Base-by-base conservation (phyloP, 805 yeast genomes). In the Candida arabinofermentans region DNA sequence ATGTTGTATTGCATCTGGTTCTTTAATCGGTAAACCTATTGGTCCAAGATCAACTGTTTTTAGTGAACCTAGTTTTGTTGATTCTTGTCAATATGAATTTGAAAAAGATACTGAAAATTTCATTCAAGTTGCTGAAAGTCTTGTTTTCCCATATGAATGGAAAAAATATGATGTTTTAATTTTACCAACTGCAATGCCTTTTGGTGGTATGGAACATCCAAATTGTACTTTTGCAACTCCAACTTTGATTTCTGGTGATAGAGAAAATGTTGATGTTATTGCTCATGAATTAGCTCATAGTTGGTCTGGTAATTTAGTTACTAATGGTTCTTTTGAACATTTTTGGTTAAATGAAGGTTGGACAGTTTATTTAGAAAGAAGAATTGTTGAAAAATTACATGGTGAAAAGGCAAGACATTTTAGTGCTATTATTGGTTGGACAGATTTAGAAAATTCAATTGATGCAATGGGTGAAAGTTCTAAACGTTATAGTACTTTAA, bases 261-360 rank as follows among this genome's bases (percentile, higher is more conserved):
- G 90, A 43, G 81, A 86, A 43, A 86, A 88, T 49, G 88, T 88
- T 16, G 89, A 85, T 53, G 96, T 89, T 23, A 79, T 89, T 59
- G 96, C 96, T 1, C 96, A 89, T 64, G 96, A 89, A 63, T 72
- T 89, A 50, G 90, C 96, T 1, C 96, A 89, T 62, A 83, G 95
- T 31, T 89, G 96, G 95, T 76, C 87, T 2, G 96, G 96, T 34
- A 89, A 89, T 58, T 72, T 88, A 50, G 96, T 89, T 32, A 89
- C 96, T 23, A 89, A 87, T 62, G 79, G 83, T 54, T 83, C 93
- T 0, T 89, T 96, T 93, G 90, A 86, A 58, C 95, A 88, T 66
- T 88, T 89, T 62, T 89, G 95, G 93, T 74, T 89, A 51, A 89
- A 89, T 61, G 96, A 89, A 67, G 96, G 96, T 27, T 89, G 96